Conservation (phyloP, 345 rosid genomes). For the Atalantia buxifolia region DNA sequence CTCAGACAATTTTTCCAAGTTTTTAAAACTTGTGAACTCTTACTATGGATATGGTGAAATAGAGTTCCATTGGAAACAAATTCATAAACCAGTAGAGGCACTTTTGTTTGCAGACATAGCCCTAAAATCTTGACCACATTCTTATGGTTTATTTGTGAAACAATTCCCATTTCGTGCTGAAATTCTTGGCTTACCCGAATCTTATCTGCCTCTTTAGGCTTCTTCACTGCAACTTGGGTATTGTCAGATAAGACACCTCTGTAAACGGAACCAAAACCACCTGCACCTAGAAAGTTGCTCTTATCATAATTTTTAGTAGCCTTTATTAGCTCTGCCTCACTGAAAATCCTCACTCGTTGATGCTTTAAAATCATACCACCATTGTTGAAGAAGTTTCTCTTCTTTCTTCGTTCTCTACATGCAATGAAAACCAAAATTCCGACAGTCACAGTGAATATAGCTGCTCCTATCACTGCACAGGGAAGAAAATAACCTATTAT, state of each 20-base stretch:
- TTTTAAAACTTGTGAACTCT: not conserved
- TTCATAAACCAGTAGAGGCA: too few relatives aligned
- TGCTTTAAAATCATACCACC: slow-evolving; percentile 29
- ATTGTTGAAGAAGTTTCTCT: slow-evolving; percentile 21
- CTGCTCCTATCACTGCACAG: slow-evolving; percentile 5
- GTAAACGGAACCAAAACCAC: too few relatives aligned
- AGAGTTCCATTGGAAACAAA: too few relatives aligned
- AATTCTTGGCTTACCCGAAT: slow-evolving; percentile 15
- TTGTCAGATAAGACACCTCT: too few relatives aligned
- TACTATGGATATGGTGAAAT: slow-evolving; percentile 19
- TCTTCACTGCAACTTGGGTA: slow-evolving; percentile 3
- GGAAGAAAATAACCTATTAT: too few relatives aligned
- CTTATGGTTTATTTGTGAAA: too few relatives aligned
- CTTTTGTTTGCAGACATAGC: too few relatives aligned
- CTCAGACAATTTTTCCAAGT: slow-evolving; percentile 22
- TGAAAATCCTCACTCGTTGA: slow-evolving; percentile 30
- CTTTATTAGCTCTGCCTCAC: slow-evolving; percentile 13
- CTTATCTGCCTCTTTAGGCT: slow-evolving; percentile 12
- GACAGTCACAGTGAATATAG: not conserved
- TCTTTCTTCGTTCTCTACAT: slow-evolving; percentile 6
- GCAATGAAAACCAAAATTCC: not conserved
- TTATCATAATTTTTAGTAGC: too few relatives aligned
- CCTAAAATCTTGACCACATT: too few relatives aligned
- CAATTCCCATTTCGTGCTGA: slow-evolving; percentile 7
- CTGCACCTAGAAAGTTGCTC: too few relatives aligned